Evolutionary conservation across 1,139 yeast genomes (phyloP), one percentile per base, ranked within the genome.

Genomic region (Candida gigantensis): DNA sequence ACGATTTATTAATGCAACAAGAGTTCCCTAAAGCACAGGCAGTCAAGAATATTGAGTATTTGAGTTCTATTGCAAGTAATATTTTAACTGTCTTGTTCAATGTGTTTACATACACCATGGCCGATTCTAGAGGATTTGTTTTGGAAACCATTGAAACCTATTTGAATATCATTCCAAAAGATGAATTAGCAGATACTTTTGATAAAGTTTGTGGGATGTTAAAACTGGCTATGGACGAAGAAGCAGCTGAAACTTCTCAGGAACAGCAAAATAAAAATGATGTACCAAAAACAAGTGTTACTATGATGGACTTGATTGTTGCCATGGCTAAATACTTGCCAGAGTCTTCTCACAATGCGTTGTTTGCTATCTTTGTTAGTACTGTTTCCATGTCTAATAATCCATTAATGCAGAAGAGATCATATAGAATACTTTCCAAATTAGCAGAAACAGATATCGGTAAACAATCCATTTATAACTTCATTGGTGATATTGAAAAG

Each of bases 251-350:
- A 19, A 50, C 36, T 40, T 52, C 39, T 37, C 28, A 79, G 58
- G n/a, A n/a, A 5, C 41, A 47, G 24, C 48, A 49, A 20, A 51
- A 35, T 38, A 52, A 40, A 35, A 57, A 40, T 44, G 56, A 41
- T 38, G 62, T 67, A 27, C 72, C 82, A 2, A 77, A 77, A 41
- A 67, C 86, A 50, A 77, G 89, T 48, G 77, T 84, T 19, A 88
- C 97, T 9, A 81, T 92, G 86, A 76, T 92, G 83, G 98, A 94
- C 57, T 72, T 92, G 42, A 75, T 89, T 41, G 95, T 89, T 36
- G 81, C 87, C 25, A 84, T 92, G 86, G 75, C 92, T 18, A 84
- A 85, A 49, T 86, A 84, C 53, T 80, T 92, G 31, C 95, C 96
- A 5, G 62, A 62, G 31, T 59, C 81, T 3, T 77, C 85, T 4